phyloP scores from a whole-genome alignment of 2,329 filamentous ascomycete genomes.

The Plectosphaerella sp. region DNA sequence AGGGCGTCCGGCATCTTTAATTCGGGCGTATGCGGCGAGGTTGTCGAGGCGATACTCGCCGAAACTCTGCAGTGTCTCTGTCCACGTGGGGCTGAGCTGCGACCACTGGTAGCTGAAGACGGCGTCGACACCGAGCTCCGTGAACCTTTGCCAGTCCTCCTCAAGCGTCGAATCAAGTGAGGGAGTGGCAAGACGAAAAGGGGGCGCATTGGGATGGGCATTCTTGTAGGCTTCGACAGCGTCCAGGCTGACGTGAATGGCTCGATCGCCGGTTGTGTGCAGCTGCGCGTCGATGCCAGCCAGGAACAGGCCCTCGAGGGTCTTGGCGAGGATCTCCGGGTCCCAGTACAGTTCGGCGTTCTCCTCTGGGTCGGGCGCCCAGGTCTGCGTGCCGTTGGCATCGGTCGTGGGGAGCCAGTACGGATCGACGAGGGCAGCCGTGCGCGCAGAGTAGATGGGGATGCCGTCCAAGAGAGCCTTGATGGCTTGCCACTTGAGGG shows the following conservation, averaged over 20 bases:
- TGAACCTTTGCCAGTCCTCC: constrained; percentile 18
- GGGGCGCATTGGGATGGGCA: constrained; percentile 7
- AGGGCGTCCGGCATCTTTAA: constrained; percentile 7
- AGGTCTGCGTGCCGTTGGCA: not conserved
- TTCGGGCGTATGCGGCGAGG: constrained; percentile 21
- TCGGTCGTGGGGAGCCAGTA: constrained; percentile 14
- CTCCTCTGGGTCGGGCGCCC: not conserved
- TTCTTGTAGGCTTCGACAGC: constrained; percentile 14
- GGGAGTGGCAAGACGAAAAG: constrained; percentile 13
- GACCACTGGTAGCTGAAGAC: constrained; percentile 21
- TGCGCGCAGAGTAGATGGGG: constrained; percentile 20
- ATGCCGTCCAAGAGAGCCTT: constrained; percentile 21
- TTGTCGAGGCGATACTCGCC: constrained; percentile 14
- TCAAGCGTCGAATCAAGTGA: constrained; percentile 17
- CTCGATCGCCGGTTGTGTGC: constrained; percentile 17
- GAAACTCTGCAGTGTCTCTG: constrained; percentile 16
- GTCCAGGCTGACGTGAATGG: constrained; percentile 16
- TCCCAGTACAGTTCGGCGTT: constrained; percentile 28
- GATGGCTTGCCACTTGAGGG: constrained; percentile 20
- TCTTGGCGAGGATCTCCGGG: constrained; percentile 15
- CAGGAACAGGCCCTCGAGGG: constrained; percentile 15
- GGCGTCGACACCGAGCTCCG: constrained; percentile 16
- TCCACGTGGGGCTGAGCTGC: constrained; percentile 17
- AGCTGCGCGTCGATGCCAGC: constrained; percentile 10
- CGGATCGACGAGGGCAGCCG: constrained; percentile 19